Base-by-base conservation (phyloP, 306 rosid species). In the Astragalus glycyphyllos region DNA sequence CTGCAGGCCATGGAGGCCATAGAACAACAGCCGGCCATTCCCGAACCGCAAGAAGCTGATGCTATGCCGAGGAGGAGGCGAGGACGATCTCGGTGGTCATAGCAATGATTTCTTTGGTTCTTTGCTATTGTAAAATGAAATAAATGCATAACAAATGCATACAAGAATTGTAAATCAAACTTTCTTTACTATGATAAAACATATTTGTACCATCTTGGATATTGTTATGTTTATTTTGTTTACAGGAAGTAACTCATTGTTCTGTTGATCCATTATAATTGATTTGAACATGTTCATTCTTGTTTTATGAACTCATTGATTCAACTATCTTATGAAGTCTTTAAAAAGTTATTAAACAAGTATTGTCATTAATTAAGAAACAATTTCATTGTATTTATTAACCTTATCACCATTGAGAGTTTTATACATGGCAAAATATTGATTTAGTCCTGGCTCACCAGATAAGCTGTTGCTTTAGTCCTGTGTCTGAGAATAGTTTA, bases 401-500 rank as follows among this genome's bases (percentile, higher is more conserved):
- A 55, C 23, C 37, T 26, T 29, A 6, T 77, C 41, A 7, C 15
- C 45, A 6, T 34, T 34, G 23, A 44, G 34, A 53, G 47, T 46
- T 49, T 66, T 38, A 72, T 65, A 41, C 38, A 32, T 49, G 75
- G 35, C 7, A 57, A 54, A 40, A 16, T 78, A 72, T 58, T 65
- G 20, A 23, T 57, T 58, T 58, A 29, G 51, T 41, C 69, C 58
- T 31, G 74, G 20, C 69, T 63, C 59, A 55, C 58, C 48, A 57
- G 47, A 37, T 38, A 56, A 38, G 41, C 40, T 71, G 16, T 29
- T 65, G 40, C 42, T 13, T 4, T 60, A 40, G 69, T 29, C 16
- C 54, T 16, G 50, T 65, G 13, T 31, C 65, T 8, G 57, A 38
- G 70, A 79, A 29, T 40, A 50, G 9, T 65, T 64, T 23, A 57